Evolutionary conservation across 495 filamentous ascomycete genomes (phyloP), one percentile per base, ranked within the genome.

Genomic region (Pyrenula aspistea): DNA sequence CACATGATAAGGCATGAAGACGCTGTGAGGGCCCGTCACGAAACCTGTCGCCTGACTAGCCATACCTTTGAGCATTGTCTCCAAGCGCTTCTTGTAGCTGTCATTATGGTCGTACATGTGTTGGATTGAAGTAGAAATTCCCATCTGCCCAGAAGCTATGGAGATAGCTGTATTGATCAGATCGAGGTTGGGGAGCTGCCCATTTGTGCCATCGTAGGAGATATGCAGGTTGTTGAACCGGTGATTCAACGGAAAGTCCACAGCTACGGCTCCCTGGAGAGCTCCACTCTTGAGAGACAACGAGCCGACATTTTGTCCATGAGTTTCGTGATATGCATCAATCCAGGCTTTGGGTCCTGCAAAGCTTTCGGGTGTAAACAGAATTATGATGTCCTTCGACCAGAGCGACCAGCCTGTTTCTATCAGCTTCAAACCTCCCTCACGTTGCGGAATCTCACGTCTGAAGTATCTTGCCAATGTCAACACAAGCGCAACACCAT

Each of bases 301-400:
- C n/a, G 88, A 77, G 25, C 84, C 80, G 23, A 95, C 84, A 15
- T 74, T 76, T 3, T 68, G 60, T 36, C 78, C 70, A 61, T 96
- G 89, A 48, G 88, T 84, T 61, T 95, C 85, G 67, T 98, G 93
- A 70, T 98, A 98, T 2, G 94, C 94, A 62, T 95, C 90, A 22
- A 96, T 87, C 93, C 94, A 98, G 24, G 93, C 93, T 70, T 98
- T 91, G 2, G 91, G 88, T 2, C 91, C 93, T 19, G 88, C 84
- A 55, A 83, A 86, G 65, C 90, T 95, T 70, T 98, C 93, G 1
- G 86, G 81, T 0, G 93, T 83, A 53, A 97, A 79, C 8, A 98
- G 68, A 69, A 98, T 84, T 51, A 98, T 93, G 61, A 98, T 95
- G 59, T 98, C 93, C 71, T 98, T 98, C 42, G 90, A 96, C 93